Base-by-base conservation (phyloP, 2,329 filamentous ascomycete species). In the Microsporum ferrugineum region DNA sequence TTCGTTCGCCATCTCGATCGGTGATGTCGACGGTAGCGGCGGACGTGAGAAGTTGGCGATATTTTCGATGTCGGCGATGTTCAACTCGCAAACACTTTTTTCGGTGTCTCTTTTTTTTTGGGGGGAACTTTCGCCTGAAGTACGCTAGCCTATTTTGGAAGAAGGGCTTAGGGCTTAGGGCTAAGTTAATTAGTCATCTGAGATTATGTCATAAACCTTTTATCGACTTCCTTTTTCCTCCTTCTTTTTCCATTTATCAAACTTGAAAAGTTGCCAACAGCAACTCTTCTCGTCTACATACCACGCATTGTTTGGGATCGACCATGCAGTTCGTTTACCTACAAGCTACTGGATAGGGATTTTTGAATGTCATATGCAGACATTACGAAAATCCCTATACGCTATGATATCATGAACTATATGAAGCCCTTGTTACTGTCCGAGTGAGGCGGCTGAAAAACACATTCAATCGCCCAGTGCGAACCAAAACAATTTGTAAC, bases 1-100 rank as follows among this genome's bases (percentile, higher is more conserved):
- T 75, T 79, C 76, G 70, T 77, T 76, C 66, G 77, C 76, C 78
- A 79, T 79, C 70, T 73, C 75, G 73, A 74, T 68, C 68, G 70
- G 64, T 65, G 62, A 62, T 64, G 63, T 63, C 64, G 65, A 61
- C 62, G 57, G 59, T 57, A 49, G 61, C 53, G 60, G 62, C 57
- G 61, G 58, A 59, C 58, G 60, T 61, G 56, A 43, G 57, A 57
- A 57, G 51, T 65, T 64, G 60, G 63, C 60, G 63, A 60, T 56
- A 55, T 57, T 58, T 61, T 55, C 36, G 51, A 61, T 59, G 59
- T n/a, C 33, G 53, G 59, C 41, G 34, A 49, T 29, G 56, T 56
- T 63, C 60, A 57, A 31, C 8, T 47, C 36, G 41, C 17, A 29
- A 36, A 53, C 57, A 6, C 17, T 43, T 43, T 43, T 43, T 43